Evolutionary conservation across 2,329 filamentous ascomycete genomes (phyloP).

Genomic region (Fusarium graminum): DNA sequence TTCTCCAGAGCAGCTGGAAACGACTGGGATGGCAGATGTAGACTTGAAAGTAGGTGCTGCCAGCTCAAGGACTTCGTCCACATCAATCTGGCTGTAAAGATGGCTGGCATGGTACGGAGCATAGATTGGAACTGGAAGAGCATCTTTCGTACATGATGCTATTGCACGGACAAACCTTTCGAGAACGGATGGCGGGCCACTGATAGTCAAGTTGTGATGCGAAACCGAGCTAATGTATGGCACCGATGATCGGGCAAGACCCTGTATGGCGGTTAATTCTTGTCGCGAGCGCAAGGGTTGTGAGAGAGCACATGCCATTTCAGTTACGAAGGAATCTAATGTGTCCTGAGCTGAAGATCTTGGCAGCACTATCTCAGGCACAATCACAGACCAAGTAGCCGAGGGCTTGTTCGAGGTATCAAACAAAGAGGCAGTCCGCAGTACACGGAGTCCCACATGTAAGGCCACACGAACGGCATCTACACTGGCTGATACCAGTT

Average conservation of each 20-base stretch:
- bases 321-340: not conserved
- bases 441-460: slow-evolving; percentile 34
- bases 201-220: slow-evolving; percentile 43
- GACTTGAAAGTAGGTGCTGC: not conserved
- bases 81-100: slow-evolving; percentile 32
- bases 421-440: slow-evolving; percentile 39
- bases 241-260: slow-evolving; percentile 17
- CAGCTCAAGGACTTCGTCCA: not conserved
- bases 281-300: fast-evolving
- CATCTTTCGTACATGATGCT: not conserved
- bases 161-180: slow-evolving; percentile 38
- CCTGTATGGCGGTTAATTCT: slow-evolving; percentile 6
- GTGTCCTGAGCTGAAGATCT: not conserved
- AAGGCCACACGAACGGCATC: slow-evolving; percentile 3
- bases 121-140: slow-evolving; percentile 21
- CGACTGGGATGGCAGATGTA: not conserved
- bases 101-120: slow-evolving; percentile 47
- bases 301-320: slow-evolving; percentile 4
- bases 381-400: not conserved
- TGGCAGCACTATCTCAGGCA: not conserved
- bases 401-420: not conserved
- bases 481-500: slow-evolving; percentile 43
- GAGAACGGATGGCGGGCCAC: slow-evolving; percentile 43
- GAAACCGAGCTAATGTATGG: slow-evolving; percentile 47
- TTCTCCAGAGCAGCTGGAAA: slow-evolving; percentile 1